phyloP scores from a whole-genome alignment of 1,284 basidiomycete genomes.

The Xerocomus nothofagi region DNA sequence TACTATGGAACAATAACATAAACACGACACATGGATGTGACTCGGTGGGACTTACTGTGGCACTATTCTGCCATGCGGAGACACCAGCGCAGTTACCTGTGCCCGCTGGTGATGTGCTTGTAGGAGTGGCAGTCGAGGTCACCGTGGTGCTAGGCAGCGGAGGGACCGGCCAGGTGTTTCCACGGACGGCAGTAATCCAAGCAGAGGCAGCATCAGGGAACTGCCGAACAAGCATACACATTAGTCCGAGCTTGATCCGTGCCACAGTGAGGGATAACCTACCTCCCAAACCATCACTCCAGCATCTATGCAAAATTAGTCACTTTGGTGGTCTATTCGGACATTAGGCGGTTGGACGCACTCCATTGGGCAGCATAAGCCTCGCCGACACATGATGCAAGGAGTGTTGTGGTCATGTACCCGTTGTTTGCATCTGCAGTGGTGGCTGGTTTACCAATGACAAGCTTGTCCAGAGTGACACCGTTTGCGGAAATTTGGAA shows the following conservation, averaged over 20 bases:
- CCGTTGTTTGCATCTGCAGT: neutral
- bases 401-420: neutral
- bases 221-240: neutral
- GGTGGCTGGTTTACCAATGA: constrained; percentile 1
- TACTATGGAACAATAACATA: neutral
- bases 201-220: neutral
- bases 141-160: neutral
- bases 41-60: neutral
- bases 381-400: constrained; percentile 1
- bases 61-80: neutral
- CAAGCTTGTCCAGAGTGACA: neutral
- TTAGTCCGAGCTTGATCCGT: neutral
- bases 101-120: neutral
- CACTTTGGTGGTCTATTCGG: neutral
- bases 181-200: neutral
- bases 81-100: neutral
- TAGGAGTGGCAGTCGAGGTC: neutral
- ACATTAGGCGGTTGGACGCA: neutral
- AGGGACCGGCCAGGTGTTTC: neutral
- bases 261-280: neutral
- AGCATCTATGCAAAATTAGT: neutral
- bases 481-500: neutral
- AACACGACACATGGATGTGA: neutral
- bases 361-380: neutral
- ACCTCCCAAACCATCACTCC: constrained; percentile 1